These are phyloP conservation scores for Exserohilum rostratum DNA, from an alignment of 2,329 filamentous ascomycete genomes.

Conservation along the genomic window DNA sequence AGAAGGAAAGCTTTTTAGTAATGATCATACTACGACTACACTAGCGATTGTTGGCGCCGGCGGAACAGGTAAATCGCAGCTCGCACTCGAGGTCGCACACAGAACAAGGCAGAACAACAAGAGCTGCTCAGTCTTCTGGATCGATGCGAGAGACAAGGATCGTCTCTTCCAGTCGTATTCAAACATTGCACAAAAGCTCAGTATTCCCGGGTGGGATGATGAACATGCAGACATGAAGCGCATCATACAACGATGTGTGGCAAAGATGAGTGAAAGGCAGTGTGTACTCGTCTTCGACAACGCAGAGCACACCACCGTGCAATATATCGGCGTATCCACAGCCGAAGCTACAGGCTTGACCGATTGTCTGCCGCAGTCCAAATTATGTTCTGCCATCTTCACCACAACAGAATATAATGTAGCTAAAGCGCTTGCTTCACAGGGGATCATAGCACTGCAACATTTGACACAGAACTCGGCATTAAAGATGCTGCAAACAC, in stretches of 20 bases:
- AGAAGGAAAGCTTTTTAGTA: constrained; percentile 29
- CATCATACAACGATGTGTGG: constrained; percentile 16
- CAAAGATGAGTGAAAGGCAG: background rate
- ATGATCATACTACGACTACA: constrained; percentile 12
- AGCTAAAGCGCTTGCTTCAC: constrained; percentile 8
- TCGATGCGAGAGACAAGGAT: constrained; percentile 48
- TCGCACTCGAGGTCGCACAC: constrained; percentile 49
- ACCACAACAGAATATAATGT: constrained; percentile 10
- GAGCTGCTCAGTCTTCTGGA: constrained; percentile 54
- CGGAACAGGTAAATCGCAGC: constrained; percentile 29
- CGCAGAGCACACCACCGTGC: constrained; percentile 29
- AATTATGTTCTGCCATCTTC: background rate
- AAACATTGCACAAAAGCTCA: constrained; percentile 33
- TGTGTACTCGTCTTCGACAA: constrained; percentile 20
- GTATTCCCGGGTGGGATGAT: constrained; percentile 26
- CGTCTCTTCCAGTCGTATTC: constrained; percentile 49
- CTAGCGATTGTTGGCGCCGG: constrained; percentile 21
- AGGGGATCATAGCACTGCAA: constrained; percentile 13
- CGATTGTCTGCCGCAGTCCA: background rate
- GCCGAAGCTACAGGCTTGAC: background rate
- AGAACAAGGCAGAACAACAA: constrained; percentile 43
- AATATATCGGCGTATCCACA: constrained; percentile 9
- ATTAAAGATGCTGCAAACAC: background rate
- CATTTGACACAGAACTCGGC: constrained; percentile 12
- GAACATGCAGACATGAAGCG: background rate